Evolutionary conservation across 1,284 basidiomycete genomes (phyloP).

Genomic region (Sanghuangporus baumii): DNA sequence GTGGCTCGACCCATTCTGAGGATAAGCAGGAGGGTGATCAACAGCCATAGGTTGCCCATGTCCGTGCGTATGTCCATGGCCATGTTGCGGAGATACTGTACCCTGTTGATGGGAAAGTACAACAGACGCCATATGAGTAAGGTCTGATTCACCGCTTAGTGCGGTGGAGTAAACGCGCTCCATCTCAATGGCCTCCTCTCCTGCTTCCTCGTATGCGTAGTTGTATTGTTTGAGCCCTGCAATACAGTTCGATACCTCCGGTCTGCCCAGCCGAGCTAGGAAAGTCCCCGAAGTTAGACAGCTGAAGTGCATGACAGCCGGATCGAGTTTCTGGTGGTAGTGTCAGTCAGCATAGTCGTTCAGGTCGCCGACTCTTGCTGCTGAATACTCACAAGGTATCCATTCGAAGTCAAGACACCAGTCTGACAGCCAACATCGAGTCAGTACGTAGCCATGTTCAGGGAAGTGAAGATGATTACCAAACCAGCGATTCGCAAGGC

Average conservation of each 20-base stretch:
- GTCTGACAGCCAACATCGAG: conserved; percentile 36
- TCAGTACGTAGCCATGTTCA: not conserved
- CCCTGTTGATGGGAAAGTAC: conserved; percentile 2
- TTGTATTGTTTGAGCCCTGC: conserved; percentile 84
- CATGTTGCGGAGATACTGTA: not conserved
- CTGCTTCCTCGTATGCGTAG: conserved; percentile 80
- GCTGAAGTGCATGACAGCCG: conserved; percentile 80
- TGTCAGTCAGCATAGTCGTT: not conserved
- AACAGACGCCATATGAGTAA: conserved; percentile 15
- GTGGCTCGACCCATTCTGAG: conserved; percentile 3
- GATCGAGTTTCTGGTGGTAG: conserved; percentile 59
- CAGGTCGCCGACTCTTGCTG: not conserved
- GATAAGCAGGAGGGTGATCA: not conserved
- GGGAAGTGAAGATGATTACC: conserved; percentile 31
- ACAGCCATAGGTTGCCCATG: conserved; percentile 3
- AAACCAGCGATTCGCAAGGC: conserved; percentile 83
- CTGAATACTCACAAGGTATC: conserved; percentile 60
- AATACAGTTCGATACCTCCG: conserved; percentile 79
- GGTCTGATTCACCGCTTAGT: conserved; percentile 18
- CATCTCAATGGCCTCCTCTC: conserved; percentile 70
- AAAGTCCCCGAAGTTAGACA: conserved; percentile 78
- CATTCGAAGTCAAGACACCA: conserved; percentile 76
- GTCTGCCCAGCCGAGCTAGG: conserved; percentile 75
- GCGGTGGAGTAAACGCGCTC: conserved; percentile 47
- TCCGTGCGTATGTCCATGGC: not conserved